phyloP scores from a whole-genome alignment of 768 basidiomycete species.

The Podaxis mareebaensis region DNA sequence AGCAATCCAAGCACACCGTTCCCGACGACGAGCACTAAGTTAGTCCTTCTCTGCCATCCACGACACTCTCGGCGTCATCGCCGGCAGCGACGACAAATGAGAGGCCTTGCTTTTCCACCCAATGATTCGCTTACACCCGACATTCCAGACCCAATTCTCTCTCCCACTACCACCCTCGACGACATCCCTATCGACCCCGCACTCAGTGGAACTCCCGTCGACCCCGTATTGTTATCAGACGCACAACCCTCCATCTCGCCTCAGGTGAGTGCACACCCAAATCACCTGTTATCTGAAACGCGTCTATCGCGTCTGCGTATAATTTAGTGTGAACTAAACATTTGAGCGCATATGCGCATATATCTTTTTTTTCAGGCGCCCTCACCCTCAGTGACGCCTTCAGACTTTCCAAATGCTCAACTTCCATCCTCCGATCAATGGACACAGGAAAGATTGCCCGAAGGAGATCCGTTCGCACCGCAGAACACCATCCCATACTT shows the following conservation, averaged over 20 bases:
- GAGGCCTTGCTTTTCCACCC: conserved; percentile 59
- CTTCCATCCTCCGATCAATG: conserved; percentile 41
- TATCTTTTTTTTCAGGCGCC: conserved; percentile 6
- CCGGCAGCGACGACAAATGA: conserved; percentile 42
- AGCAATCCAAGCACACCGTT: conserved; percentile 42
- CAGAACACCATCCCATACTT: conserved; percentile 54
- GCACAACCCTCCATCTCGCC: conserved; percentile 23
- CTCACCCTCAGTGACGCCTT: not conserved
- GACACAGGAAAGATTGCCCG: conserved; percentile 59
- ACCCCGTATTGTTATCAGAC: conserved; percentile 47
- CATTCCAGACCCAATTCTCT: conserved; percentile 58
- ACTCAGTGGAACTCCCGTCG: conserved; percentile 53
- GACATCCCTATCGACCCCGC: conserved; percentile 84
- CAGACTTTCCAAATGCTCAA: not conserved
- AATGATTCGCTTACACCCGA: conserved; percentile 52
- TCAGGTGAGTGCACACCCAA: conserved; percentile 11
- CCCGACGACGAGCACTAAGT: conserved; percentile 38
- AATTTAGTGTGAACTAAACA: conserved; percentile 19
- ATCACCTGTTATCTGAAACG: conserved; percentile 34
- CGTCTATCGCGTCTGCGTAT: conserved; percentile 64
- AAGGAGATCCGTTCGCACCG: conserved; percentile 83
- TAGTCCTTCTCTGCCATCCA: conserved; percentile 15
- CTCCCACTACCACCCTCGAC: conserved; percentile 57
- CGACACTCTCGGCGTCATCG: conserved; percentile 12
- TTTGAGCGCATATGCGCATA: not conserved